Evolutionary conservation across 1,139 yeast species (phyloP), one percentile per base, ranked within the genome.

Genomic region (Hemisphaericaspora xylofermentans): DNA sequence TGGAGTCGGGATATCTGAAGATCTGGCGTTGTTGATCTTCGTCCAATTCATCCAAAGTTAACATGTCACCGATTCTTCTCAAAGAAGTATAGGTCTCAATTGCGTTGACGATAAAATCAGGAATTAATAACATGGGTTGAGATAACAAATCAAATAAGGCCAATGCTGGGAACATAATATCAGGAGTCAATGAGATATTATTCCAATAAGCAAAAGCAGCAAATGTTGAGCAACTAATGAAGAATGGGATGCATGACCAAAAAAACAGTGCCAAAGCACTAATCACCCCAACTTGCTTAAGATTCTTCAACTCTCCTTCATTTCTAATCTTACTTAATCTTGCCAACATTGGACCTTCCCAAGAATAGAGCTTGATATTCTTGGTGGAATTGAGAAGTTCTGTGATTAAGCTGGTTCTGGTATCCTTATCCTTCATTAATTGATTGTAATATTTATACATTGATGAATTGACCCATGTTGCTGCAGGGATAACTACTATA

Each of bases 21-120:
- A 91, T 83, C 12, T 94, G 85, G 56, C 86, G 91, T 13, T 69
- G 63, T 64, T 93, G 98, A 22, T 43, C 41, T 25, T 45, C 49
- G 17, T 60, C 63, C 30, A 64, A 50, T 46, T 70, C 75, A 39
- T 67, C 70, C 55, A 65, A 52, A 6, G 55, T 35, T 35, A 68
- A 62, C 33, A 64, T 60, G 4, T 60, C 56, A 10, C 58, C 50
- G 43, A 69, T 52, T 58, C 76, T 65, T 17, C 49, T 57, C 36
- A 68, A 51, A 1, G 73, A 60, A 7, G 68, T 67, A 33, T 57
- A 58, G 2, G 60, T 56, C 47, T 68, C 69, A 17, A 63, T 60
- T n/a, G 61, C 44, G 39, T 54, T 50, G 4, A 64, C 52, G 41
- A 67, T 54, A 10, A 61, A 54, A 28, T 55, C 45, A 3, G 76